Evolutionary conservation across 768 basidiomycete species (phyloP), one percentile per base, ranked within the genome.

Genomic region (Porpolomopsis calyptriformis): DNA sequence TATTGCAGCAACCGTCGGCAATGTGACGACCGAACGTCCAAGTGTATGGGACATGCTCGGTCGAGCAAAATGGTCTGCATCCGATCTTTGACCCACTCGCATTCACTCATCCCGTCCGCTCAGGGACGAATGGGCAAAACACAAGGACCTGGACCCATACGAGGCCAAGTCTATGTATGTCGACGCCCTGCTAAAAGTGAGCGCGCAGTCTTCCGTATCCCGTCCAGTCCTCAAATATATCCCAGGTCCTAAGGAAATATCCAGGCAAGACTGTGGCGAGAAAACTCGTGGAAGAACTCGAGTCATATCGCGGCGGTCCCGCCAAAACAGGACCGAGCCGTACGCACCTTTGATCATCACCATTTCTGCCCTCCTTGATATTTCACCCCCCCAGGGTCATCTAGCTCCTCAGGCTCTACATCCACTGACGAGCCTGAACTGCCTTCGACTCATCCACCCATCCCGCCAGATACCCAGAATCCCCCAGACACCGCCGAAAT

Each of bases 61-160:
- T 34, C 72, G 91, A 53, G 91, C 92, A 18, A 97, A 97, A 68
- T 96, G 92, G 92, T 89, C 52, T 20, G 72, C 53, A n/a, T 49
- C n/a, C n/a, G n/a, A n/a, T n/a, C n/a, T n/a, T n/a, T n/a, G n/a
- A n/a, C n/a, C n/a, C n/a, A n/a, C n/a, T n/a, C n/a, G n/a, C n/a
- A n/a, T n/a, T n/a, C n/a, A n/a, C n/a, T n/a, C n/a, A n/a, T n/a
- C n/a, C n/a, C n/a, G n/a, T n/a, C 12, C 24, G 18, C n/a, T 22
- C 43, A 92, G 90, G 89, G 91, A 93, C 67, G 87, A 87, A 36
- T 97, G 93, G 93, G 82, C 85, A 39, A 94, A 92, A 60, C 89
- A 93, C 59, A 84, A 80, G 53, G 89, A 91, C 52, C 59, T 92
- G 33, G 78, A 82, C 51, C 59, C 74, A 19, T 73, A 73, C 44